Conservation (phyloP, 2,329 filamentous ascomycete genomes). For the Talaromyces sp. region DNA sequence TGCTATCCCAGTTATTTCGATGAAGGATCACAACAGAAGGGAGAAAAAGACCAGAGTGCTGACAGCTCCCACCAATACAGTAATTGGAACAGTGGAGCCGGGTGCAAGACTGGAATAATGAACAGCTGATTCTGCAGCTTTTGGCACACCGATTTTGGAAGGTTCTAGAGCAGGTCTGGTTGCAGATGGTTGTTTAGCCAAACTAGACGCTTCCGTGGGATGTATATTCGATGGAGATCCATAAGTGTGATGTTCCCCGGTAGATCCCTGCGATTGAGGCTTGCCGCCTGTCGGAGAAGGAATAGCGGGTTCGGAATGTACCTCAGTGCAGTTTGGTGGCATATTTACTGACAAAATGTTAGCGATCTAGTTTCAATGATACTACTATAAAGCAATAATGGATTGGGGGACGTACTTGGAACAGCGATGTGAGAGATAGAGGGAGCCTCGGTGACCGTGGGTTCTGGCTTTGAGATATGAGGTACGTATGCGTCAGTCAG, state of each 20-base stretch:
- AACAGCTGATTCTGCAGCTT: neutral
- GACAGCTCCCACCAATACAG: neutral
- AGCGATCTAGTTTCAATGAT: neutral
- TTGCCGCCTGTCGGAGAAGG: neutral
- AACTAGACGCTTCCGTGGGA: neutral
- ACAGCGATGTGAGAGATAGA: neutral
- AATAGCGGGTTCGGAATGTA: neutral
- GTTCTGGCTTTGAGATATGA: neutral
- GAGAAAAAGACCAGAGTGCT: neutral
- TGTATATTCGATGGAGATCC: neutral
- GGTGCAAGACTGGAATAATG: neutral
- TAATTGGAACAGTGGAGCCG: neutral
- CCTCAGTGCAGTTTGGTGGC: neutral
- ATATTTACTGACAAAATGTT: neutral
- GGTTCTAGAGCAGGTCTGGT: neutral
- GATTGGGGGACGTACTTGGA: neutral
- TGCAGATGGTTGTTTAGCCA: neutral
- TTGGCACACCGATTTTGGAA: neutral
- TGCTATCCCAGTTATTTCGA: neutral
- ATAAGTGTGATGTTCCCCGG: neutral
- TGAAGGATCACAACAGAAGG: too few species aligned
- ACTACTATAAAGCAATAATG: neutral
- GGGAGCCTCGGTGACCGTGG: neutral
- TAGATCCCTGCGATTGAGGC: neutral
- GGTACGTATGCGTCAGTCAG: neutral